phyloP scores from a whole-genome alignment of 2,329 filamentous ascomycete species.

The Byssoonygena ceratinophila region DNA sequence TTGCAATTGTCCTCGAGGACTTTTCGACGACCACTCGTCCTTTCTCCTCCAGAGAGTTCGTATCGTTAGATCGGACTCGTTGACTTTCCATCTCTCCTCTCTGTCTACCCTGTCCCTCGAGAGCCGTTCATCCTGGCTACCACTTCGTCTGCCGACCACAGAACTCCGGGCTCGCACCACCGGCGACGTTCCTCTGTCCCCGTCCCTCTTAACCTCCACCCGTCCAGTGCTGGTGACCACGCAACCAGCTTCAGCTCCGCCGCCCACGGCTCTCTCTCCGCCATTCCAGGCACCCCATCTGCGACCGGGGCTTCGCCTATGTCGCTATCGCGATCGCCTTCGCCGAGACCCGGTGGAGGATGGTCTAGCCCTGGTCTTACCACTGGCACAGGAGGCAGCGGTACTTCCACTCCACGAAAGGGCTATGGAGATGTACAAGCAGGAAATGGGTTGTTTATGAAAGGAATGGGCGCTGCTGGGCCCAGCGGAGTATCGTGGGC shows the following conservation, averaged over 20 bases:
- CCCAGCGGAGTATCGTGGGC: constrained; percentile 59
- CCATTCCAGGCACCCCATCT: constrained; percentile 49
- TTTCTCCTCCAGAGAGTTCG: not conserved
- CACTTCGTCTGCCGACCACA: constrained; percentile 10
- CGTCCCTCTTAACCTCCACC: constrained; percentile 10
- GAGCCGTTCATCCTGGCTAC: constrained; percentile 11
- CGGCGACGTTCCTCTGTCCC: constrained; percentile 14
- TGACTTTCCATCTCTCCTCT: not conserved
- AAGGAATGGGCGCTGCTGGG: constrained; percentile 15
- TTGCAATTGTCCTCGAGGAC: not conserved
- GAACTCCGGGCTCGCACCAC: constrained; percentile 13
- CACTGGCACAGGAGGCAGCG: constrained; percentile 54
- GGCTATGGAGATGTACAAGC: constrained; percentile 44
- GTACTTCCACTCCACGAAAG: constrained; percentile 49
- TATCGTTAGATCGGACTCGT: not conserved
- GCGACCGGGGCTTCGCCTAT: constrained; percentile 51
- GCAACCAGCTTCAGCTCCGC: constrained; percentile 14
- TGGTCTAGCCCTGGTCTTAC: constrained; percentile 78
- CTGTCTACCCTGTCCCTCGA: not conserved
- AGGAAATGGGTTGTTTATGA: constrained; percentile 28
- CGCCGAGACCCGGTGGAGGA: constrained; percentile 69
- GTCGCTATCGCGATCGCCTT: constrained; percentile 80
- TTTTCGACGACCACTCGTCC: not conserved
- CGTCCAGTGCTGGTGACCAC: constrained; percentile 2
- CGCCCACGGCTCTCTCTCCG: constrained; percentile 38